phyloP scores from a whole-genome alignment of 2,329 filamentous ascomycete species.

The Pochonia chlamydosporia region DNA sequence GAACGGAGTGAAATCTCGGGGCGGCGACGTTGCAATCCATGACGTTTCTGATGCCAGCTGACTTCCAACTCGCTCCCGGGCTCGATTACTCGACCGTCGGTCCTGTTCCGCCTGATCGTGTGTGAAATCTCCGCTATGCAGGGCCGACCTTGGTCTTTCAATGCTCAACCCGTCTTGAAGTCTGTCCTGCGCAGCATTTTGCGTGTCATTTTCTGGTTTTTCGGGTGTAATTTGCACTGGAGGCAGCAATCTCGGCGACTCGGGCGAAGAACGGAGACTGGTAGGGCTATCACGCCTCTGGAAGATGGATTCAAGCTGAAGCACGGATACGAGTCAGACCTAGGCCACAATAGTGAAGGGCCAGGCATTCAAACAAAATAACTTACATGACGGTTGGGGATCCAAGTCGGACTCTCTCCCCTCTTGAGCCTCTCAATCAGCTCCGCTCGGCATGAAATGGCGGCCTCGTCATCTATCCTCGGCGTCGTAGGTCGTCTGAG shows the following conservation, averaged over 20 bases:
- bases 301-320: slow-evolving; percentile 33
- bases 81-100: slow-evolving; percentile 4
- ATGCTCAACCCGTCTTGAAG: slow-evolving; percentile 58
- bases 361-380: not conserved
- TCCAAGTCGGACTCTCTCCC: slow-evolving; percentile 70
- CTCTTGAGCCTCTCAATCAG: slow-evolving; percentile 81
- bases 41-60: slow-evolving; percentile 10
- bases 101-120: slow-evolving; percentile 22
- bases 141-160: slow-evolving; percentile 73
- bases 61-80: not conserved
- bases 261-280: slow-evolving; percentile 26
- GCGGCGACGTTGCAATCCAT: slow-evolving; percentile 54
- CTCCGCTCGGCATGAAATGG: slow-evolving; percentile 61
- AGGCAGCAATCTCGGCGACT: slow-evolving; percentile 36
- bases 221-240: slow-evolving; percentile 43
- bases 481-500: slow-evolving; percentile 22
- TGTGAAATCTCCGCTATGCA: slow-evolving; percentile 64
- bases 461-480: slow-evolving; percentile 17
- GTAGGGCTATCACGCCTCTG: slow-evolving; percentile 17
- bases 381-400: slow-evolving; percentile 56
- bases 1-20: slow-evolving; percentile 44
- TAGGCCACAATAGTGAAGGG: no score
- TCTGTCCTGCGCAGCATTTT: slow-evolving; percentile 29
- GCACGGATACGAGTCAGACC: not conserved
- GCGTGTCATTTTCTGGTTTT: slow-evolving; percentile 23